Conservation (phyloP, 2,329 filamentous ascomycete species). For the Ilyonectria destructans region DNA sequence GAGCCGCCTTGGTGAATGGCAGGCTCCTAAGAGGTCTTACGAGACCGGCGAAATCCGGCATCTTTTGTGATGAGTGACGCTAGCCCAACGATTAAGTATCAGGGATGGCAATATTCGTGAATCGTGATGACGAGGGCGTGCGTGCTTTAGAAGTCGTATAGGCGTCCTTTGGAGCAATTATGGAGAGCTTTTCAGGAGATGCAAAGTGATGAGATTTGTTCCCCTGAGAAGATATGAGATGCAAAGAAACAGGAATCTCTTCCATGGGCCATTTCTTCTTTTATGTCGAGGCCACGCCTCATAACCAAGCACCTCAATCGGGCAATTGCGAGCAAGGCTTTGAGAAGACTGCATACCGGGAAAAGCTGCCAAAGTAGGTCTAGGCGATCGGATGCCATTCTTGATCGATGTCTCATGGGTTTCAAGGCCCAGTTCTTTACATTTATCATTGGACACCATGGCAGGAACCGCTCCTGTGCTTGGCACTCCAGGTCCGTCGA, state of each 20-base stretch:
- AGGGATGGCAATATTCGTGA: neutral
- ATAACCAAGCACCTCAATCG: neutral
- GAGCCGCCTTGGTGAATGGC: neutral
- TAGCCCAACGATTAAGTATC: neutral
- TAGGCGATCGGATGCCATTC: conserved; percentile 1
- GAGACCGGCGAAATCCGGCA: conserved; percentile 26
- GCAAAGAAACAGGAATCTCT: neutral
- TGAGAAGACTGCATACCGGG: neutral
- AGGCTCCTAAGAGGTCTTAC: conserved; percentile 29
- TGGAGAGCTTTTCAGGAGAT: neutral
- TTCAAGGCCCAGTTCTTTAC: neutral
- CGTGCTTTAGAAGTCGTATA: neutral
- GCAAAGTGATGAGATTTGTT: neutral
- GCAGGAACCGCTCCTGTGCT: neutral
- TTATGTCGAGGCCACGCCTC: conserved; percentile 3
- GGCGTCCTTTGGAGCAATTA: neutral
- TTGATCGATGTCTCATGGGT: neutral
- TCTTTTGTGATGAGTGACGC: neutral
- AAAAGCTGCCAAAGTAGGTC: neutral
- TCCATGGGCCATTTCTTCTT: neutral
- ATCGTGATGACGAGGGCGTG: neutral
- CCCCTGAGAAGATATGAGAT: neutral
- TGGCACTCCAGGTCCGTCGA: neutral
- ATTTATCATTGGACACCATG: conserved; percentile 9
- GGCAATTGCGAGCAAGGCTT: neutral